A percentile compares a stretch with the other conserved stretches of the same genome.
Conservation (phyloP, 768 basidiomycete genomes). For the Lenzites betulinus region DNA sequence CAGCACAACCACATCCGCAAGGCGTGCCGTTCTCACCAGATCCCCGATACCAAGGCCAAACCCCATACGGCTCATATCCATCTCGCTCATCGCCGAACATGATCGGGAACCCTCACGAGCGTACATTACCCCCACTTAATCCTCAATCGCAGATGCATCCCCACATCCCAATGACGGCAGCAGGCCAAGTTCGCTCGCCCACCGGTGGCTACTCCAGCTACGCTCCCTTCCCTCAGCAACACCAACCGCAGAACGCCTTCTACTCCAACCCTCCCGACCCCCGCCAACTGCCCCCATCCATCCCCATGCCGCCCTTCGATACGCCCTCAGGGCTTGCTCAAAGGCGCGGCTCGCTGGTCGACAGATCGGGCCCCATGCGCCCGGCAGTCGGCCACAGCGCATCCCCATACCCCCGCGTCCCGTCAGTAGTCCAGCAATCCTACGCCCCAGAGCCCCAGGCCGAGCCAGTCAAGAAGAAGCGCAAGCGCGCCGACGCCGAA, state of each 20-base stretch:
- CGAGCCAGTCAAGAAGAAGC: constrained; percentile 77
- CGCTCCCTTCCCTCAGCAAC: constrained; percentile 45
- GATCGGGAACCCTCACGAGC: constrained; percentile 49
- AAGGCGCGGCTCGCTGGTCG: constrained; percentile 39
- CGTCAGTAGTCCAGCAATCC: constrained; percentile 23
- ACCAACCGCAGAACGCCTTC: constrained; percentile 33
- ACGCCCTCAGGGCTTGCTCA: constrained; percentile 22
- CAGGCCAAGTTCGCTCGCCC: constrained; percentile 55
- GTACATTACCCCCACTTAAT: constrained; percentile 59
- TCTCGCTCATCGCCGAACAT: constrained; percentile 52
- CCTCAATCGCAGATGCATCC: constrained; percentile 25
- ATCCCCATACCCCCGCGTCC: constrained; percentile 55
- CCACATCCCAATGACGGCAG: constrained; percentile 24
- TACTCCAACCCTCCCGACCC: constrained; percentile 42
- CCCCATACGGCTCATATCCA: constrained; percentile 47
- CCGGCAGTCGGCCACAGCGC: constrained; percentile 38
- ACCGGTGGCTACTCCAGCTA: constrained; percentile 64
- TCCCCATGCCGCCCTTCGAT: constrained; percentile 20
- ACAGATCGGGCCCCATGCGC: constrained; percentile 28
- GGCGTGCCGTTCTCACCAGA: constrained; percentile 37
- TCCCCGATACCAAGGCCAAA: constrained; percentile 49
- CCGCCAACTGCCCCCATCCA: constrained; percentile 31
- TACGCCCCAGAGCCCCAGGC: constrained; percentile 31
- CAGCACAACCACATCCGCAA: constrained; percentile 22
- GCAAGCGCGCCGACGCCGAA: constrained; percentile 79